Conservation (phyloP, 208 protist genomes). For the Jaenimonas drosophilae region DNA sequence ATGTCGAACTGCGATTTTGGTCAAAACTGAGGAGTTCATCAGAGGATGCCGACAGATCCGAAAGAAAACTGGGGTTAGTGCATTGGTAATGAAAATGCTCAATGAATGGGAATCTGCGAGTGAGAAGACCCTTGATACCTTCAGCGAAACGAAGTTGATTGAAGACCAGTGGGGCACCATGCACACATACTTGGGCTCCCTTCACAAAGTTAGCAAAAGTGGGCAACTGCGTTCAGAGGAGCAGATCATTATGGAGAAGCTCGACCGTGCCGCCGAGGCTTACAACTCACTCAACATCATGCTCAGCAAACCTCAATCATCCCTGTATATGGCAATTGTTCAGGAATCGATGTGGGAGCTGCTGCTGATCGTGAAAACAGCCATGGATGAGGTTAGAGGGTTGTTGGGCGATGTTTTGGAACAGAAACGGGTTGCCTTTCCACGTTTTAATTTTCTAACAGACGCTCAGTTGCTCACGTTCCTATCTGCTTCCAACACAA, state of each 20-base stretch:
- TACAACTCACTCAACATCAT: conserved; percentile 23
- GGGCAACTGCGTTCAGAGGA: not conserved
- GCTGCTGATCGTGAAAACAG: conserved; percentile 71
- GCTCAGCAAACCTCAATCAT: conserved; percentile 66
- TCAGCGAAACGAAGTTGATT: conserved; percentile 30
- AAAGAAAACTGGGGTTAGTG: conserved; percentile 34
- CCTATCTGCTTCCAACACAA: conserved; percentile 40
- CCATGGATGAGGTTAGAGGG: conserved; percentile 85
- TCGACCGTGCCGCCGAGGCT: conserved; percentile 8
- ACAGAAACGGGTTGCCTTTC: conserved; percentile 81
- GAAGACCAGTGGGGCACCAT: conserved; percentile 30
- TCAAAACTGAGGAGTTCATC: conserved; percentile 50
- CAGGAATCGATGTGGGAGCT: conserved; percentile 89
- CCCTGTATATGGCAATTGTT: conserved; percentile 86
- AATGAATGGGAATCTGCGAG: conserved; percentile 61
- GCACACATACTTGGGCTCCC: conserved; percentile 8
- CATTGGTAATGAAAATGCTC: conserved; percentile 39
- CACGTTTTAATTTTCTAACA: conserved; percentile 92
- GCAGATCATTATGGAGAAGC: conserved; percentile 5
- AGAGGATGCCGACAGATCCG: conserved; percentile 30
- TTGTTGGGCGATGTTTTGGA: conserved; percentile 87
- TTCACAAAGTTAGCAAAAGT: conserved; percentile 9
- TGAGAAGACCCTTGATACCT: conserved; percentile 43
- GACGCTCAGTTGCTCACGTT: conserved; percentile 73
- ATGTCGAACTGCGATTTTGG: conserved; percentile 19